A percentile compares a stretch with the other conserved stretches of the same genome.
These are phyloP conservation scores for Phytophthora meadii DNA, from an alignment of 352 stramenopile genomes.

Conservation along the genomic window DNA sequence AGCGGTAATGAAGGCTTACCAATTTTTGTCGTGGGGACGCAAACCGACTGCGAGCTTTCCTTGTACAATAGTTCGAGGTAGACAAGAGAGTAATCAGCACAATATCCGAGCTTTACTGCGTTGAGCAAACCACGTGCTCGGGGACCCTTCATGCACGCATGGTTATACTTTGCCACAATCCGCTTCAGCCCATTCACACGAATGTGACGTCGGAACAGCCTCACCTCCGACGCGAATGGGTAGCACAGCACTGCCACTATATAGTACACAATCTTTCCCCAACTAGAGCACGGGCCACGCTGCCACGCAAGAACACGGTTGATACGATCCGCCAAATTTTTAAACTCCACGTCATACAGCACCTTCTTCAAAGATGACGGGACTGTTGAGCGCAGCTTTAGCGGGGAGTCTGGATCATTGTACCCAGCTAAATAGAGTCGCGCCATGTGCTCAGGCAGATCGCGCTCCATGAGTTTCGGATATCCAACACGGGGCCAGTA, in stretches of 20 bases:
- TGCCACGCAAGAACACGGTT: slow-evolving; percentile 70
- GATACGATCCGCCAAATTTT: slow-evolving; percentile 65
- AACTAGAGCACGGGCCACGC: slow-evolving; percentile 51
- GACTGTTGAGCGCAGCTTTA: slow-evolving; percentile 69
- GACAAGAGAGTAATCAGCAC: slow-evolving; percentile 79
- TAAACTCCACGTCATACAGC: slow-evolving; percentile 74
- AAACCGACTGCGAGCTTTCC: slow-evolving; percentile 73
- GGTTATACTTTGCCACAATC: slow-evolving; percentile 79
- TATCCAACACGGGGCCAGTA: slow-evolving; percentile 82
- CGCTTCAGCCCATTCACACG: slow-evolving; percentile 82
- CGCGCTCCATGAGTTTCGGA: slow-evolving; percentile 79
- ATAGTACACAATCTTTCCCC: slow-evolving; percentile 66
- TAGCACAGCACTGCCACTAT: slow-evolving; percentile 74
- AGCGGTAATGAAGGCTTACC: slow-evolving; percentile 75
- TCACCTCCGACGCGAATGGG: slow-evolving; percentile 71
- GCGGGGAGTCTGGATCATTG: slow-evolving; percentile 67
- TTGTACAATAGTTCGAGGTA: slow-evolving; percentile 84
- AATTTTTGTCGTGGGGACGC: slow-evolving; percentile 74
- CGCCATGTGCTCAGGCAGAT: slow-evolving; percentile 84
- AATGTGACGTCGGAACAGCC: slow-evolving; percentile 71
- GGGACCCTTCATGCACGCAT: slow-evolving; percentile 83
- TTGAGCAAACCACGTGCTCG: slow-evolving; percentile 74
- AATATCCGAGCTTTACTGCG: slow-evolving; percentile 82
- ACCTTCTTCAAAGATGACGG: slow-evolving; percentile 65
- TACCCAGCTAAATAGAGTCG: slow-evolving; percentile 75